Evolutionary conservation across 139 green algal genomes (phyloP).

Genomic region (Astrephomene gubernaculifera): DNA sequence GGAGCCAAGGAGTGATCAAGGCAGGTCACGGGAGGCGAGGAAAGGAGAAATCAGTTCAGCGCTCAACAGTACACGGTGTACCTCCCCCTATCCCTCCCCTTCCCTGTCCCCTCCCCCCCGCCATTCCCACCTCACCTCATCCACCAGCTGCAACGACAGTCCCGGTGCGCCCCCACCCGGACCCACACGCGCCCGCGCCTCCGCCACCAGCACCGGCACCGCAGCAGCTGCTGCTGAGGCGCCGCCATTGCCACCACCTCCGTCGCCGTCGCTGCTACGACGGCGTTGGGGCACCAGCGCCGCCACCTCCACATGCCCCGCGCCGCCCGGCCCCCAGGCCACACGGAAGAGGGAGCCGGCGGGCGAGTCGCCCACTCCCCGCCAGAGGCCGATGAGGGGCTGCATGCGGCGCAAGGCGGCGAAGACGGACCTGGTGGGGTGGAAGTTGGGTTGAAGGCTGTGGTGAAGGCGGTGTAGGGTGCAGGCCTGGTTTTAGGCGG

Average conservation of each 20-base stretch:
- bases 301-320: constrained; percentile 20
- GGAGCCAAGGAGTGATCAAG: background rate
- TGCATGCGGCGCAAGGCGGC: constrained; percentile 8
- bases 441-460: background rate
- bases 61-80: background rate
- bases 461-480: background rate
- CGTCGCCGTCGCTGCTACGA: background rate
- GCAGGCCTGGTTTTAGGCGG: background rate
- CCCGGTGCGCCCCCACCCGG: constrained; percentile 8
- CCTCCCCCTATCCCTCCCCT: background rate
- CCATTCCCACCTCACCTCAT: background rate
- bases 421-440: background rate
- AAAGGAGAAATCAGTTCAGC: background rate
- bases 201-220: background rate
- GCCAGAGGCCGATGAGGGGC: constrained; percentile 27
- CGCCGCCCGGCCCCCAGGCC: background rate
- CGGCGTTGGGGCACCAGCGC: background rate
- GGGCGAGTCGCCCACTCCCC: constrained; percentile 7
- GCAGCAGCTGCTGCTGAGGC: background rate
- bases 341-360: constrained; percentile 28
- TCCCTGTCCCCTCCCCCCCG: background rate
- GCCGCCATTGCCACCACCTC: background rate
- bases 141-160: background rate
- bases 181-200: constrained; percentile 6
- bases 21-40: background rate